These are phyloP conservation scores for Aspergillus hiratsukae DNA, from an alignment of 2,329 filamentous ascomycete species.

Conservation along the genomic window DNA sequence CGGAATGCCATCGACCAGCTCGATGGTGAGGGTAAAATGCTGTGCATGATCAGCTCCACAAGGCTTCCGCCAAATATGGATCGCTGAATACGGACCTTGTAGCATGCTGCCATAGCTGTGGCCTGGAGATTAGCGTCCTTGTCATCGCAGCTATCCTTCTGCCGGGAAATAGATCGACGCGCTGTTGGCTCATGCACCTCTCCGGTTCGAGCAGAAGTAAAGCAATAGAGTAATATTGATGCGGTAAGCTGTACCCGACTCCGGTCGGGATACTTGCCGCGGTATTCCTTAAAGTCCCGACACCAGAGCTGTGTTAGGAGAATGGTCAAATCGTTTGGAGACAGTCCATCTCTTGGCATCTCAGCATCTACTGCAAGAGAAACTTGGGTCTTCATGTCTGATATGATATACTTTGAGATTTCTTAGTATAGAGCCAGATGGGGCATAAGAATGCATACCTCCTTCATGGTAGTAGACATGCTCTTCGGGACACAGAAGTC, in stretches of 20 bases:
- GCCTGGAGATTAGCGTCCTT: too few species aligned
- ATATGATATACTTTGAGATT: too few species aligned
- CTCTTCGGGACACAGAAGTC: neutral
- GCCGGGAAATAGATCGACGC: neutral
- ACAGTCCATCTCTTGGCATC: slow-evolving; percentile 10
- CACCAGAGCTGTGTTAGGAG: slow-evolving; percentile 13
- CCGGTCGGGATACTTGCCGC: slow-evolving; percentile 6
- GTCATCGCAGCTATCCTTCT: slow-evolving; percentile 1
- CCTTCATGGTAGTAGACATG: slow-evolving; percentile 1
- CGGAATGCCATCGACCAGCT: slow-evolving; percentile 8
- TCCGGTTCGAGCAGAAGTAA: slow-evolving; percentile 7
- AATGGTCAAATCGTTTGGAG: slow-evolving; percentile 13
- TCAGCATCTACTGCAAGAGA: neutral
- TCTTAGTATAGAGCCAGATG: too few species aligned
- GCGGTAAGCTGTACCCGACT: slow-evolving; percentile 7
- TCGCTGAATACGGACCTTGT: slow-evolving; percentile 8
- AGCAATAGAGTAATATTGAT: slow-evolving; percentile 12
- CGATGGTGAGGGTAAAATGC: slow-evolving; percentile 14
- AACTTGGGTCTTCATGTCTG: too few species aligned
- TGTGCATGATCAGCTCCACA: slow-evolving; percentile 1
- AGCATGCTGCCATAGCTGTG: too few species aligned
- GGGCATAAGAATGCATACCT: neutral
- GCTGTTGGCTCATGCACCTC: slow-evolving; percentile 13
- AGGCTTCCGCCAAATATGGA: neutral
- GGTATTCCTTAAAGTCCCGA: slow-evolving; percentile 10